Conservation (phyloP, 208 protist species). For the Trypanosoma rangeli region DNA sequence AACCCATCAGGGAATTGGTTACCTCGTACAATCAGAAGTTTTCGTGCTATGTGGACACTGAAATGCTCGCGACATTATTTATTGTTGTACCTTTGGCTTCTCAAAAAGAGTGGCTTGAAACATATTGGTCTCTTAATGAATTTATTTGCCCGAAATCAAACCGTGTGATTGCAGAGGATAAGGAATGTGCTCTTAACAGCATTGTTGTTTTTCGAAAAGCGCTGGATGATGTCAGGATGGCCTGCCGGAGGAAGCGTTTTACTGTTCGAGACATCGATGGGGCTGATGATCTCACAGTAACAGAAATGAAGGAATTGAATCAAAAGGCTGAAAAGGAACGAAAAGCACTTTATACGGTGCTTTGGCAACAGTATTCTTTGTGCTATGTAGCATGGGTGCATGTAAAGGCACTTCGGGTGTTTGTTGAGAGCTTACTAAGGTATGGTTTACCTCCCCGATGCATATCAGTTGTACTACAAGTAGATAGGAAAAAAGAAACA, state of each 20-base stretch:
- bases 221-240: conserved; percentile 76
- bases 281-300: conserved; percentile 60
- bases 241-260: conserved; percentile 79
- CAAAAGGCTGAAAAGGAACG: conserved; percentile 80
- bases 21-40: conserved; percentile 60
- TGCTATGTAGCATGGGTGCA: conserved; percentile 93
- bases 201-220: conserved; percentile 89
- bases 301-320: conserved; percentile 65
- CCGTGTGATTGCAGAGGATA: conserved; percentile 84
- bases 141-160: conserved; percentile 85
- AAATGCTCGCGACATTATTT: conserved; percentile 85
- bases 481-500: conserved; percentile 62
- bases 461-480: conserved; percentile 79
- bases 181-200: conserved; percentile 88
- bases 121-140: conserved; percentile 84
- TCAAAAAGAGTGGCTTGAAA: conserved; percentile 81
- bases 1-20: conserved; percentile 81
- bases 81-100: conserved; percentile 65
- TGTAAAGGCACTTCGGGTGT: conserved; percentile 88
- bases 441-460: conserved; percentile 90
- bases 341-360: conserved; percentile 78
- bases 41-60: conserved; percentile 80
- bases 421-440: conserved; percentile 90
- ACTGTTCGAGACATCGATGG: conserved; percentile 78
- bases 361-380: conserved; percentile 86